Evolutionary conservation across 139 green algal genomes (phyloP).

Genomic region (Chlorella sp.): DNA sequence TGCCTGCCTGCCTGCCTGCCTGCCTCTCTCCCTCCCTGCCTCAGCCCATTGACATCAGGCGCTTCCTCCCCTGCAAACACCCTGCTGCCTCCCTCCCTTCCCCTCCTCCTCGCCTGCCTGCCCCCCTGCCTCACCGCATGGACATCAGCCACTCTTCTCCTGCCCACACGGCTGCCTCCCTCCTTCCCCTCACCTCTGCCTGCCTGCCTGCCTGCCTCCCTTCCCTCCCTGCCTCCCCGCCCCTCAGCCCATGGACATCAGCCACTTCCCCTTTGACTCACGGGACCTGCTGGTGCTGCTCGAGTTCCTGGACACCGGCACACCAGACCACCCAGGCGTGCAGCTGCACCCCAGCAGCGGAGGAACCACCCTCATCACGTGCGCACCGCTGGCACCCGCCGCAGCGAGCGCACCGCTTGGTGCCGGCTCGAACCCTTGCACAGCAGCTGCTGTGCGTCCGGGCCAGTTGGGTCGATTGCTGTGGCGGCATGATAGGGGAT

Average conservation of each 20-base stretch:
- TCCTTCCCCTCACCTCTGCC: no score
- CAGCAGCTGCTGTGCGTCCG: neutral
- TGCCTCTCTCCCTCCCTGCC: no score
- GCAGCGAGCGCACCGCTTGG: neutral
- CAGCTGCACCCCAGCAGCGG: neutral
- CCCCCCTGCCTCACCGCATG: neutral
- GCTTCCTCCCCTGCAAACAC: no score
- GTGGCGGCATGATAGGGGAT: neutral
- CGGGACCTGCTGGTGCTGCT: neutral
- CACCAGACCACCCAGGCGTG: neutral
- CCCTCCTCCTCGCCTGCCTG: no score
- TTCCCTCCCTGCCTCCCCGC: no score
- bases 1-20: no score
- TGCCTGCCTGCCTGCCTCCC: no score
- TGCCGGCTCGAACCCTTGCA: neutral
- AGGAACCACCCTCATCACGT: neutral
- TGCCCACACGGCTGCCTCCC: no score
- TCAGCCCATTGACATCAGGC: neutral
- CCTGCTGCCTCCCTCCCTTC: no score
- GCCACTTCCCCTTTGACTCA: neutral
- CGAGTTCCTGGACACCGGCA: neutral
- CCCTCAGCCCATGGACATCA: neutral
- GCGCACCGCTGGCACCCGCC: neutral
- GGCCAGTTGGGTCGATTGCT: neutral
- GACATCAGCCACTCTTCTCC: neutral